These are phyloP conservation scores for Solanum pinnatisectum DNA, from an alignment of 257 asterid species.

Conservation along the genomic window DNA sequence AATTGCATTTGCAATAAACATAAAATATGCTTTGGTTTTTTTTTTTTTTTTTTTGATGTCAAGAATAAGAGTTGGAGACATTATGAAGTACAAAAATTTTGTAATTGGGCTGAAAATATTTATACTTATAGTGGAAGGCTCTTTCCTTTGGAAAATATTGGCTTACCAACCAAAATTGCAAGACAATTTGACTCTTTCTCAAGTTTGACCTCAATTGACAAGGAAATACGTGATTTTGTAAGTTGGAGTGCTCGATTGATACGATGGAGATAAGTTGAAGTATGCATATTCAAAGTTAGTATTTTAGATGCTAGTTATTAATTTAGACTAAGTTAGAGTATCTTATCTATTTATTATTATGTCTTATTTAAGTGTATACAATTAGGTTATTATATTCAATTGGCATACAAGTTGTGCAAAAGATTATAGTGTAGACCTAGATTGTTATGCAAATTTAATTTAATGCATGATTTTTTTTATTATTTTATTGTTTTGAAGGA, in stretches of 20 bases:
- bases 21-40: background rate
- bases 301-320: background rate
- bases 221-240: background rate
- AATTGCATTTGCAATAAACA: background rate
- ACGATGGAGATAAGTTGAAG: background rate
- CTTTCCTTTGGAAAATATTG: background rate
- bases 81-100: background rate
- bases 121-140: background rate
- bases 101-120: background rate
- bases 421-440: background rate
- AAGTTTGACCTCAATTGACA: background rate
- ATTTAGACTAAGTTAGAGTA: background rate
- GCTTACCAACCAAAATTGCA: background rate
- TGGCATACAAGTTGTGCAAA: background rate
- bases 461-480: too few relatives aligned
- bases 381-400: background rate
- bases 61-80: background rate
- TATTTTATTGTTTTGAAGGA: background rate
- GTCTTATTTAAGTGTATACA: background rate
- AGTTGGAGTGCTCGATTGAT: background rate
- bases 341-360: background rate
- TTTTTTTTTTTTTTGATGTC: background rate
- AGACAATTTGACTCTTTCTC: background rate
- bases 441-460: background rate
- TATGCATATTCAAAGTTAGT: background rate